Percentiles rank a stretch among this genome's conserved stretches.
Evolutionary conservation across 768 basidiomycete genomes (phyloP).

Genomic region (Pleurotus platypus): DNA sequence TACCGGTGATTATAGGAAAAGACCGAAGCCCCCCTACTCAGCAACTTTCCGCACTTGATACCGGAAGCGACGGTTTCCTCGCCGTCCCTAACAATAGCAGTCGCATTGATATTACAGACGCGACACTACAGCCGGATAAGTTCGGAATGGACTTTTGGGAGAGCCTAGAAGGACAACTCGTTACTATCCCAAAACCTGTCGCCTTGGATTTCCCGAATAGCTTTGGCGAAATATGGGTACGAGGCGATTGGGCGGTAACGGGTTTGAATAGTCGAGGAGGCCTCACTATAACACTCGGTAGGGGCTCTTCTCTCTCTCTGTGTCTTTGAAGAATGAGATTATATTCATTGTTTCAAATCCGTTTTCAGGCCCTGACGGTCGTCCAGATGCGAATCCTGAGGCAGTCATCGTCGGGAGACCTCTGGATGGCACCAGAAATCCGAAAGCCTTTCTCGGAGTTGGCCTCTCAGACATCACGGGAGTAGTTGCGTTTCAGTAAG

Average conservation of each 20-base stretch:
- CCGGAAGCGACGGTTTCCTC: constrained; percentile 50
- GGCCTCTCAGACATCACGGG: constrained; percentile 49
- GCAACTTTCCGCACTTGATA: constrained; percentile 43
- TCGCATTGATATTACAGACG: constrained; percentile 39
- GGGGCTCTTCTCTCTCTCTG: not conserved
- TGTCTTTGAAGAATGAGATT: not conserved
- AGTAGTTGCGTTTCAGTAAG: constrained; percentile 50
- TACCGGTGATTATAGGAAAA: constrained; percentile 46
- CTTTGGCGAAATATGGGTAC: constrained; percentile 57
- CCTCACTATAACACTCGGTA: constrained; percentile 40
- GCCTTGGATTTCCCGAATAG: constrained; percentile 47
- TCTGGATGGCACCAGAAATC: constrained; percentile 52
- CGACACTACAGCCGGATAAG: constrained; percentile 42
- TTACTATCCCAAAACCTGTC: constrained; percentile 44
- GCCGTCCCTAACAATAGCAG: constrained; percentile 52
- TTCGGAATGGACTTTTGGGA: constrained; percentile 66
- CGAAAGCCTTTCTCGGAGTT: constrained; percentile 42
- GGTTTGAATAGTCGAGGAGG: constrained; percentile 58
- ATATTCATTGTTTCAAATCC: not conserved
- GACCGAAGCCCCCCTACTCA: constrained; percentile 52
- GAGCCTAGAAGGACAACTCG: constrained; percentile 55
- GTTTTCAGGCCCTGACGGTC: not conserved
- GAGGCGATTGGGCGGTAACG: constrained; percentile 51
- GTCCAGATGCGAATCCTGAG: not conserved
- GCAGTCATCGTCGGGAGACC: constrained; percentile 50